Evolutionary conservation across 2,329 filamentous ascomycete genomes (phyloP).

Genomic region (Sphaerostilbella broomeana): DNA sequence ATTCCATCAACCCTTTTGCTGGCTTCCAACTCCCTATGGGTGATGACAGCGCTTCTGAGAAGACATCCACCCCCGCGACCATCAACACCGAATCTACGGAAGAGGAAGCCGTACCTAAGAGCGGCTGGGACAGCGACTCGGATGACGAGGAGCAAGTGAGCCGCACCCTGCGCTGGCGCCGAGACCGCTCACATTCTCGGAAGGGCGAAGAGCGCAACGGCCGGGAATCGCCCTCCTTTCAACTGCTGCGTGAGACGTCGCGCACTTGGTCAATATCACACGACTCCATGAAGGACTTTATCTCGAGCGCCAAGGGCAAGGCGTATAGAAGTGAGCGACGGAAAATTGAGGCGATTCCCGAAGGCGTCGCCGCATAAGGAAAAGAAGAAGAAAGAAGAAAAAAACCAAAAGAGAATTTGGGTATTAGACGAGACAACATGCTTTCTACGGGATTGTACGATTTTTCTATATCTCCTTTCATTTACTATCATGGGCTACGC

Average conservation of each 20-base stretch:
- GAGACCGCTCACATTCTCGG: constrained; percentile 16
- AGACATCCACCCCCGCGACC: not conserved
- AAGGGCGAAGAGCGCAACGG: constrained; percentile 20
- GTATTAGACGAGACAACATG: too few relatives aligned
- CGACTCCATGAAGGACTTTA: constrained; percentile 19
- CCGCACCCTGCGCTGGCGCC: constrained; percentile 13
- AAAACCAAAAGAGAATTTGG: too few relatives aligned
- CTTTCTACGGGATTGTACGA: too few relatives aligned
- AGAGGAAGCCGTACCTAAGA: constrained; percentile 15
- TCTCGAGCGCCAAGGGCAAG: constrained; percentile 24
- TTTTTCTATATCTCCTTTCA: too few relatives aligned
- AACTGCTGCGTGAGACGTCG: too few relatives aligned
- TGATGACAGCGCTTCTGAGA: constrained; percentile 1
- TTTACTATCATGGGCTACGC: not conserved
- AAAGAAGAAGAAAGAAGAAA: constrained; percentile 11
- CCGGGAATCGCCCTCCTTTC: constrained; percentile 13
- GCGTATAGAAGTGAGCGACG: constrained; percentile 32
- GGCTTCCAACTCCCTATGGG: not conserved
- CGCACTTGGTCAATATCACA: constrained; percentile 16
- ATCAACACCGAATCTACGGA: too few relatives aligned
- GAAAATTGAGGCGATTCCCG: constrained; percentile 28
- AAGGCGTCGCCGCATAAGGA: constrained; percentile 17
- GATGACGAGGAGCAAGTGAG: constrained; percentile 23
- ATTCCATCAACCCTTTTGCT: constrained; percentile 12
- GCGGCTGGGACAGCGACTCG: constrained; percentile 28